Conservation (phyloP, 257 asterid species). For the Plectranthus barbatus region DNA sequence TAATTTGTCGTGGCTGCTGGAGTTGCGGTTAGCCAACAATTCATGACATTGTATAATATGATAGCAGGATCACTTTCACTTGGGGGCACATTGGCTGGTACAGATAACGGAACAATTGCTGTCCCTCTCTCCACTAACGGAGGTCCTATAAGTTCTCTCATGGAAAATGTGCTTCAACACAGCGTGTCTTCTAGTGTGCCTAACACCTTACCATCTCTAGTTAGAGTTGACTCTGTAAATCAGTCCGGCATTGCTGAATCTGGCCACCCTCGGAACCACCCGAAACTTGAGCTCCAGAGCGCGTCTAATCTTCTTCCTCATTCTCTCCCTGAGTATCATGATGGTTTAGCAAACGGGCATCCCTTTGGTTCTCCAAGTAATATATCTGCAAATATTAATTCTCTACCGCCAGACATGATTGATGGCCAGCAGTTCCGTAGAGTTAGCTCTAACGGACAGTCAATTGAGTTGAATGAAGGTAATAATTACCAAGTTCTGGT, state of each 20-base stretch:
- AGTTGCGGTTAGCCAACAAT: slow-evolving; percentile 12
- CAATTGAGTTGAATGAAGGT: slow-evolving; percentile 66
- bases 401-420: slow-evolving; percentile 41
- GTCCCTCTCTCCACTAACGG: slow-evolving; percentile 46
- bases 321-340: slow-evolving; percentile 75
- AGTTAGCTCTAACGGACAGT: slow-evolving; percentile 47
- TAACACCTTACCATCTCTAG: slow-evolving; percentile 47
- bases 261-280: slow-evolving; percentile 44
- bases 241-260: slow-evolving; percentile 44
- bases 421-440: slow-evolving; percentile 60
- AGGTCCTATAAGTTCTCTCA: slow-evolving; percentile 32
- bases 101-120: slow-evolving; percentile 42
- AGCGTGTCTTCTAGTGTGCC: slow-evolving; percentile 64
- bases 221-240: slow-evolving; percentile 52
- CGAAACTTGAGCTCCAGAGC: slow-evolving; percentile 52
- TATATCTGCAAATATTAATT: slow-evolving; percentile 49
- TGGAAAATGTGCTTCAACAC: slow-evolving; percentile 49
- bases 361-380: slow-evolving; percentile 61
- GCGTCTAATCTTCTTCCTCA: slow-evolving; percentile 56
- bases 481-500: slow-evolving; percentile 11
- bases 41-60: slow-evolving; percentile 11
- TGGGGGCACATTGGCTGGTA: slow-evolving; percentile 34
- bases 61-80: slow-evolving; percentile 48
- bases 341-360: slow-evolving; percentile 53
- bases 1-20: slow-evolving; percentile 9